These are phyloP conservation scores for Clathrus columnatus DNA, from an alignment of 768 basidiomycete genomes.

Conservation along the genomic window DNA sequence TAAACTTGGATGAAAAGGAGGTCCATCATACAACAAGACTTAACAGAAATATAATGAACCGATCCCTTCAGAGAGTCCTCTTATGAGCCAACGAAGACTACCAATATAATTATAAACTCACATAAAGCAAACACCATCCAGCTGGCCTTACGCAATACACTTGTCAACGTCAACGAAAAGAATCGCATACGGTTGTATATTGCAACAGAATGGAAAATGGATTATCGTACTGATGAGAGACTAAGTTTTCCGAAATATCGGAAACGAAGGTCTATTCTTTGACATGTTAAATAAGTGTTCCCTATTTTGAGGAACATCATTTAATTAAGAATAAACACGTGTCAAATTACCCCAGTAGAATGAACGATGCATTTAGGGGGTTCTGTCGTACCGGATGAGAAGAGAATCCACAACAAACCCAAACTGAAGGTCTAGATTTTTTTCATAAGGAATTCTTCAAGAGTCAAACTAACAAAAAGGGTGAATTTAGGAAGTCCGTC, in stretches of 20 bases:
- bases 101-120: not conserved
- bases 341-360: conserved; percentile 52
- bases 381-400: conserved; percentile 82
- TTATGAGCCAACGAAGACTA: not conserved
- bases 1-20: conserved; percentile 55
- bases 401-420: conserved; percentile 72
- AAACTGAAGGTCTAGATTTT: conserved; percentile 46
- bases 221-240: not conserved
- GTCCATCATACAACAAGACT: conserved; percentile 56
- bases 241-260: conserved; percentile 25
- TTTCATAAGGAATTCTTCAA: conserved; percentile 35
- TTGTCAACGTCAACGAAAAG: not conserved
- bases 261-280: conserved; percentile 50
- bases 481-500: no score
- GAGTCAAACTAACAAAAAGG: not conserved
- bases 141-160: conserved; percentile 41
- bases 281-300: conserved; percentile 62
- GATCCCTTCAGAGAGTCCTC: conserved; percentile 45
- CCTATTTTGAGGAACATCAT: conserved; percentile 30
- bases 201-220: conserved; percentile 34
- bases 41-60: conserved; percentile 39
- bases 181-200: conserved; percentile 51
- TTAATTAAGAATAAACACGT: not conserved
- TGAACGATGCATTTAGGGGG: conserved; percentile 82
- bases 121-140: conserved; percentile 62